Percentiles rank a stretch among this genome's conserved stretches.
Conservation (phyloP, 2,329 filamentous ascomycete species). For the Trichophyton verrucosum region DNA sequence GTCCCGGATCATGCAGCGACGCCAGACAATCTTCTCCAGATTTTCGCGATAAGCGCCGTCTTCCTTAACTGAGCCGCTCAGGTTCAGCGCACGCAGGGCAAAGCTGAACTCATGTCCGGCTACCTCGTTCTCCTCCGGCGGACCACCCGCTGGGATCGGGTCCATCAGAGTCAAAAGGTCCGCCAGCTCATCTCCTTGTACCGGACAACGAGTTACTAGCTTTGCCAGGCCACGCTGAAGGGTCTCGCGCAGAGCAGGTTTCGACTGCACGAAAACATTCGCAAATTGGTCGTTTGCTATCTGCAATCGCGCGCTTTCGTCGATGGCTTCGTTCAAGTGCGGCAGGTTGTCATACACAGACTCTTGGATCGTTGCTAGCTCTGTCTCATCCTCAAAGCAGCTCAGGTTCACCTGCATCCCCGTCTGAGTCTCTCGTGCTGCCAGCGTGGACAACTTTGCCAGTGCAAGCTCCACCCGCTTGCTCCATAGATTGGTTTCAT, state of each 20-base stretch:
- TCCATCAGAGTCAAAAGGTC: conserved; percentile 67
- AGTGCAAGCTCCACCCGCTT: conserved; percentile 88
- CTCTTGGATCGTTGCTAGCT: conserved; percentile 68
- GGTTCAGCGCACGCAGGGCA: conserved; percentile 47
- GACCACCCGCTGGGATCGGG: conserved; percentile 31
- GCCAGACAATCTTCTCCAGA: conserved; percentile 62
- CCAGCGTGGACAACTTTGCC: conserved; percentile 67
- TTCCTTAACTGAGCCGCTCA: conserved; percentile 44
- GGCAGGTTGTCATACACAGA: conserved; percentile 60
- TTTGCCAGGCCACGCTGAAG: conserved; percentile 58
- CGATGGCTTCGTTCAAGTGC: conserved; percentile 58
- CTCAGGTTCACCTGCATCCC: conserved; percentile 31
- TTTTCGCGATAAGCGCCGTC: conserved; percentile 45
- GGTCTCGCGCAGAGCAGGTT: conserved; percentile 54
- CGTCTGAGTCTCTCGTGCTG: conserved; percentile 38
- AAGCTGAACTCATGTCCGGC: conserved; percentile 56
- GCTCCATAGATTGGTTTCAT: conserved; percentile 74
- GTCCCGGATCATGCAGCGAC: conserved; percentile 69
- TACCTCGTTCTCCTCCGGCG: conserved; percentile 37
- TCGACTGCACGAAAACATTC: conserved; percentile 43
- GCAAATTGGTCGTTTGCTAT: conserved; percentile 59
- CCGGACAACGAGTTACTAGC: conserved; percentile 57
- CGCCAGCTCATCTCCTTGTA: conserved; percentile 44
- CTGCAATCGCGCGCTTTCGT: conserved; percentile 64
- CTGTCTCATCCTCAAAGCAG: conserved; percentile 51